phyloP scores from a whole-genome alignment of 306 rosid genomes.

The Purshia tridentata region DNA sequence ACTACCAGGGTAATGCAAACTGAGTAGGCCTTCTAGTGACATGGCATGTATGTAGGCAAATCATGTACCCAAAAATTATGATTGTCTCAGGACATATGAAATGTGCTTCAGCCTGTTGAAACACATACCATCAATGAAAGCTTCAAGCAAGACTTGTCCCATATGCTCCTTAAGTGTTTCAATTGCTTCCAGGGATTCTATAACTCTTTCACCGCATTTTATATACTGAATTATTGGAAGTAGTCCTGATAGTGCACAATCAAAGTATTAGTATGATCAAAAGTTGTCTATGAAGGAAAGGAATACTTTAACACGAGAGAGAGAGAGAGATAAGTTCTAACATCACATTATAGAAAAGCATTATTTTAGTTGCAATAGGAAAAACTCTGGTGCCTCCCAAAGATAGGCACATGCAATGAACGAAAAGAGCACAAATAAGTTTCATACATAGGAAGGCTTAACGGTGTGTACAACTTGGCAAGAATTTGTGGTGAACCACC shows the following conservation, averaged over 20 bases:
- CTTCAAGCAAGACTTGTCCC: conserved; percentile 56
- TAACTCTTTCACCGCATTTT: conserved; percentile 55
- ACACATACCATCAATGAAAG: conserved; percentile 60
- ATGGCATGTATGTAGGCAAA: background rate
- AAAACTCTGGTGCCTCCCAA: background rate
- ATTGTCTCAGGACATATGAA: conserved; percentile 4
- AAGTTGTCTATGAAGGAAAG: conserved; percentile 9
- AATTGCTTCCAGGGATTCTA: conserved; percentile 58
- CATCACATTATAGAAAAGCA: background rate
- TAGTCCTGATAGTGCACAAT: conserved; percentile 53
- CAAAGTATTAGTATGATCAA: conserved; percentile 23
- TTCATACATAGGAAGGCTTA: background rate
- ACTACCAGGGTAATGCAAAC: no score
- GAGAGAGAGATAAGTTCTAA: background rate
- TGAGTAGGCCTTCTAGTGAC: no score
- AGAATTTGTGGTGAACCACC: background rate
- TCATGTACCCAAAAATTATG: background rate
- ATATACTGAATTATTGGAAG: conserved; percentile 70
- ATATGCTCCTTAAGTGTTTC: conserved; percentile 40
- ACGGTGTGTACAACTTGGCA: background rate
- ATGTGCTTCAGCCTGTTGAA: conserved; percentile 21
- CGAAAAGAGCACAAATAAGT: background rate
- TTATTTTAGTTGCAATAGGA: background rate
- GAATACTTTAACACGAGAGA: background rate
- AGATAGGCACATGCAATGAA: background rate